phyloP scores from a whole-genome alignment of 495 filamentous ascomycete species.

The Podospora anserina region DNA sequence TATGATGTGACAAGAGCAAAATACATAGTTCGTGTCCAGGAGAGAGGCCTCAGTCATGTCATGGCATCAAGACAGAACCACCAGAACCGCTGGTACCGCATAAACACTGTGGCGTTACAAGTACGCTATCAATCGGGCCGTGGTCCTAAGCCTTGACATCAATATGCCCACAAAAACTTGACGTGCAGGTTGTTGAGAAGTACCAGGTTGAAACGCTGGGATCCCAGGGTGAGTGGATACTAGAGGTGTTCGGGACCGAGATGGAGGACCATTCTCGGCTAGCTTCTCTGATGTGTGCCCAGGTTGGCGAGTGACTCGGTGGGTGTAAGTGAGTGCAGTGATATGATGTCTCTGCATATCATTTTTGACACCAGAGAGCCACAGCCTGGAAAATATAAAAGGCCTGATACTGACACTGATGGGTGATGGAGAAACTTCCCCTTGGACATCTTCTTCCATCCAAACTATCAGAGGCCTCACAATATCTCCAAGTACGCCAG shows the following conservation, averaged over 20 bases:
- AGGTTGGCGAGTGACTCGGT: neutral
- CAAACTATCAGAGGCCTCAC: neutral
- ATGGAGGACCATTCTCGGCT: neutral
- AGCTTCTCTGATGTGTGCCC: neutral
- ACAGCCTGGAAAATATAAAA: too few species aligned
- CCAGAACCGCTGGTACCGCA: neutral
- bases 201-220: neutral
- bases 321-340: neutral
- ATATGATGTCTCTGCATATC: too few species aligned
- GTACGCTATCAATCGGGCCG: neutral
- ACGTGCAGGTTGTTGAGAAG: neutral
- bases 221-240: neutral
- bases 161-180: neutral
- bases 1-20: neutral
- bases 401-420: too few species aligned
- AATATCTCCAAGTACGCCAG: neutral
- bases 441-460: neutral
- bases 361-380: too few species aligned
- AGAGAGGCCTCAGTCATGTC: neutral
- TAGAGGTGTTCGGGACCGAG: neutral
- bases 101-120: neutral
- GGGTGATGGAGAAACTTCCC: too few species aligned
- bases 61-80: neutral
- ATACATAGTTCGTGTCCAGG: neutral
- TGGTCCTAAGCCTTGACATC: neutral